These are phyloP conservation scores for Ustilago vetiveriae DNA, from an alignment of 1,284 basidiomycete species.

Conservation along the genomic window DNA sequence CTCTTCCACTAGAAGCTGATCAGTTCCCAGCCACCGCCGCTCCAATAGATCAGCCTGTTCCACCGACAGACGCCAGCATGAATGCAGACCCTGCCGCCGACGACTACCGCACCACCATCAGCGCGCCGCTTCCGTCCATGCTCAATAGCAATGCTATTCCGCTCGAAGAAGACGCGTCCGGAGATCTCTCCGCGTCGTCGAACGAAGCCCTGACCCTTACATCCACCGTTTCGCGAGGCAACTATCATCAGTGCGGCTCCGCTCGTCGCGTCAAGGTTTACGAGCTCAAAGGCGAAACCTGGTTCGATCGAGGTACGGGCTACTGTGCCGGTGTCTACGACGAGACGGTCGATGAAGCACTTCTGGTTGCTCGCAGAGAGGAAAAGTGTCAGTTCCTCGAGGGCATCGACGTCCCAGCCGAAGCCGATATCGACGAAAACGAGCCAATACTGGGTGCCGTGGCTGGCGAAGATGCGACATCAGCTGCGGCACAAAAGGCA, in stretches of 20 bases:
- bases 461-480: slow-evolving; percentile 44
- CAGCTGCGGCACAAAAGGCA: slow-evolving; percentile 10
- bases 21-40: slow-evolving; percentile 4
- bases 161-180: slow-evolving; percentile 42
- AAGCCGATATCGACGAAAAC: slow-evolving; percentile 21
- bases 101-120: slow-evolving; percentile 31
- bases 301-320: slow-evolving; percentile 65
- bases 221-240: slow-evolving; percentile 60
- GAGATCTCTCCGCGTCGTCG: slow-evolving; percentile 42
- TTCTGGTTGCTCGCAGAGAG: slow-evolving; percentile 62
- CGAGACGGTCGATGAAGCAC: slow-evolving; percentile 61
- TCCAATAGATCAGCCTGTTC: slow-evolving; percentile 12
- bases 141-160: slow-evolving; percentile 45
- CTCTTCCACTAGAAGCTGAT: slow-evolving; percentile 16
- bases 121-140: slow-evolving; percentile 44
- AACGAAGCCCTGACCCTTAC: slow-evolving; percentile 53
- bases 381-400: slow-evolving; percentile 59
- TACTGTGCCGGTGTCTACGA: slow-evolving; percentile 67
- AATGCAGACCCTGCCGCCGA: slow-evolving; percentile 22
- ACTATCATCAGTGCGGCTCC: slow-evolving; percentile 65
- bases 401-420: slow-evolving; percentile 38
- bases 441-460: slow-evolving; percentile 48
- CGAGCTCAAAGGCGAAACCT: slow-evolving; percentile 62
- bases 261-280: slow-evolving; percentile 66
- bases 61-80: slow-evolving; percentile 16